A percentile compares a stretch with the other conserved stretches of the same genome.
Conservation (phyloP, 768 basidiomycete species). For the Strobilomyces dryophilus region DNA sequence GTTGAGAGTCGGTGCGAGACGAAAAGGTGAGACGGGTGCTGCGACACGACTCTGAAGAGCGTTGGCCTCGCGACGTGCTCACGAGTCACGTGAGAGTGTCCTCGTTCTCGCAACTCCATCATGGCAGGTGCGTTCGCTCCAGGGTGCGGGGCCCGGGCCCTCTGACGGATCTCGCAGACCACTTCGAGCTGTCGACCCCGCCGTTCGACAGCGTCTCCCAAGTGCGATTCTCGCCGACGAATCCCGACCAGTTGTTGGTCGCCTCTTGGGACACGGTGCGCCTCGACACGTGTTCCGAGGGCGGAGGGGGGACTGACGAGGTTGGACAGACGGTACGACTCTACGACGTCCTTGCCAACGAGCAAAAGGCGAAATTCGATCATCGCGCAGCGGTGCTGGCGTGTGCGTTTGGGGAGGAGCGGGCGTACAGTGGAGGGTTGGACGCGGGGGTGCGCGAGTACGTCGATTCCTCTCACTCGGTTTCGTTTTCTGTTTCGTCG, state of each 20-base stretch:
- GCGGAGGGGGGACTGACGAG: too few relatives aligned
- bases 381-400: slow-evolving; percentile 88
- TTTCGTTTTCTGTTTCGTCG: background rate
- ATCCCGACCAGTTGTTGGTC: slow-evolving; percentile 76
- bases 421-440: slow-evolving; percentile 83
- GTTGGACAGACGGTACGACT: slow-evolving; percentile 63
- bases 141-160: too few relatives aligned
- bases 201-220: slow-evolving; percentile 86
- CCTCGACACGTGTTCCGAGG: too few relatives aligned
- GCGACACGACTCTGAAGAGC: too few relatives aligned
- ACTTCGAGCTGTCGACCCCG: slow-evolving; percentile 53
- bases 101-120: background rate
- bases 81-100: too few relatives aligned
- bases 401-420: slow-evolving; percentile 64
- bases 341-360: slow-evolving; percentile 52
- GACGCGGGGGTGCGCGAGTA: slow-evolving; percentile 83
- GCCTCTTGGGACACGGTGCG: slow-evolving; percentile 85
- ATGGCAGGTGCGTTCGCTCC: slow-evolving; percentile 15
- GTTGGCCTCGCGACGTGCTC: background rate
- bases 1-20: background rate
- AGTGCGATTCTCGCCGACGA: slow-evolving; percentile 74
- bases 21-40: background rate
- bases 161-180: slow-evolving; percentile 17
- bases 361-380: slow-evolving; percentile 77
- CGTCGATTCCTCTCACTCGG: background rate